A percentile compares a stretch with the other conserved stretches of the same genome.
phyloP scores from a whole-genome alignment of 164 flowering plant genomes.

The Taxillus chinensis region DNA sequence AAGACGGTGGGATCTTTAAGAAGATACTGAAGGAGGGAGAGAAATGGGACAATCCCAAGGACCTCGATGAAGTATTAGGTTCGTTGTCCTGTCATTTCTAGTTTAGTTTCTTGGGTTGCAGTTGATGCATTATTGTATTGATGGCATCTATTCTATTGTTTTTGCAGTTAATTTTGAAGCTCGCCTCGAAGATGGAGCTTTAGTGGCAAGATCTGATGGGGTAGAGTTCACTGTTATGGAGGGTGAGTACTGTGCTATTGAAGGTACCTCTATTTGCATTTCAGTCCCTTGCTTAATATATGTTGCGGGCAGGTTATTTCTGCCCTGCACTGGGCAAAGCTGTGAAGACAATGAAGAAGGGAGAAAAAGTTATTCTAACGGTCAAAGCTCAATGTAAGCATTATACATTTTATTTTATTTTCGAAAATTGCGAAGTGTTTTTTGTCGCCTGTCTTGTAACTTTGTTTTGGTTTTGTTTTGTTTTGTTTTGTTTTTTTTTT shows the following conservation, averaged over 20 bases:
- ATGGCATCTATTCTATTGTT: constrained; percentile 1
- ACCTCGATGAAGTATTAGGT: constrained; percentile 73
- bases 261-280: no score
- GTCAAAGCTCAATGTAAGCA: constrained; percentile 60
- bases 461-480: no score
- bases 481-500: background rate
- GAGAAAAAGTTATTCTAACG: constrained; percentile 62
- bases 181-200: constrained; percentile 38
- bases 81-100: constrained; percentile 4
- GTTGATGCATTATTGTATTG: no score
- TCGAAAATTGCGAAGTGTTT: no score
- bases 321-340: constrained; percentile 81
- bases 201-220: constrained; percentile 52
- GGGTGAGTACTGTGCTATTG: constrained; percentile 44
- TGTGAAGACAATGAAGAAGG: constrained; percentile 92
- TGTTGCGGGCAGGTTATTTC: constrained; percentile 42
- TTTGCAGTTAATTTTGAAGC: constrained; percentile 49
- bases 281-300: background rate
- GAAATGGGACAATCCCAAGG: constrained; percentile 37
- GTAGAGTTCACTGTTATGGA: constrained; percentile 60
- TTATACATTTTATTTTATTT: background rate
- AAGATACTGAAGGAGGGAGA: constrained; percentile 41
- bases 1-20: constrained; percentile 70
- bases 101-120: background rate
- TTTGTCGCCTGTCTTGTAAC: no score